Evolutionary conservation across 768 basidiomycete genomes (phyloP).

Genomic region (Sarcodon sp.): DNA sequence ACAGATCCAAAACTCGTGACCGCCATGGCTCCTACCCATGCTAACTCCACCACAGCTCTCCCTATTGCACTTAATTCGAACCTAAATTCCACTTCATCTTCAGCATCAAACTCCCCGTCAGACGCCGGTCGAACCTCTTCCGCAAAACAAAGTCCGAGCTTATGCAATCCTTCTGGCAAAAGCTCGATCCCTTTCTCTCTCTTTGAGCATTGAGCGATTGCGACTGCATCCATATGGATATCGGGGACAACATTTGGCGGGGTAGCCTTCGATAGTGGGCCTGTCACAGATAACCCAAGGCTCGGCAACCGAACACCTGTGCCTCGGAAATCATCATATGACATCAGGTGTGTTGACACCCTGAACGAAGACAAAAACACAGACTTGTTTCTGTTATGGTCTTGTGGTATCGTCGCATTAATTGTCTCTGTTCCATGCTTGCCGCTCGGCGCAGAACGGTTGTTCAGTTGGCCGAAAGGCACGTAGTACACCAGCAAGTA

Average conservation of each 20-base stretch:
- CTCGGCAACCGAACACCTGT: constrained; percentile 66
- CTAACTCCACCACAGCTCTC: constrained; percentile 37
- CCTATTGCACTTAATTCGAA: constrained; percentile 31
- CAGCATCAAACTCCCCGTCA: constrained; percentile 28
- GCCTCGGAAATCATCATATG: constrained; percentile 58
- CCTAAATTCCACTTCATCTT: constrained; percentile 17
- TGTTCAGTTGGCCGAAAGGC: constrained; percentile 25
- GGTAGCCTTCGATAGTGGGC: constrained; percentile 34
- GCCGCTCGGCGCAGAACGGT: constrained; percentile 21
- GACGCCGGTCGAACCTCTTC: constrained; percentile 15
- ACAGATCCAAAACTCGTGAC: constrained; percentile 26
- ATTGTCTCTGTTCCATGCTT: constrained; percentile 25
- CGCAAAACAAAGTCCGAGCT: constrained; percentile 50
- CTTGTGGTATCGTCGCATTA: constrained; percentile 14
- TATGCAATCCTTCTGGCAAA: constrained; percentile 63
- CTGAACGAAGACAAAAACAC: constrained; percentile 55
- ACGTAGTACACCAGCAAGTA: constrained; percentile 80
- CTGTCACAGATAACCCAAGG: constrained; percentile 55
- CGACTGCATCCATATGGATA: constrained; percentile 22
- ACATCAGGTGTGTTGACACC: constrained; percentile 61
- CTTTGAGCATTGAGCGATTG: constrained; percentile 50
- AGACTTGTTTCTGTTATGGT: constrained; percentile 26
- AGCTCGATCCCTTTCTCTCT: constrained; percentile 66
- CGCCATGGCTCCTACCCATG: constrained; percentile 41
- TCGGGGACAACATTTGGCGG: constrained; percentile 23